Base-by-base conservation (phyloP, 371 early-diverging fungal genomes). In the Apophysomyces elegans region DNA sequence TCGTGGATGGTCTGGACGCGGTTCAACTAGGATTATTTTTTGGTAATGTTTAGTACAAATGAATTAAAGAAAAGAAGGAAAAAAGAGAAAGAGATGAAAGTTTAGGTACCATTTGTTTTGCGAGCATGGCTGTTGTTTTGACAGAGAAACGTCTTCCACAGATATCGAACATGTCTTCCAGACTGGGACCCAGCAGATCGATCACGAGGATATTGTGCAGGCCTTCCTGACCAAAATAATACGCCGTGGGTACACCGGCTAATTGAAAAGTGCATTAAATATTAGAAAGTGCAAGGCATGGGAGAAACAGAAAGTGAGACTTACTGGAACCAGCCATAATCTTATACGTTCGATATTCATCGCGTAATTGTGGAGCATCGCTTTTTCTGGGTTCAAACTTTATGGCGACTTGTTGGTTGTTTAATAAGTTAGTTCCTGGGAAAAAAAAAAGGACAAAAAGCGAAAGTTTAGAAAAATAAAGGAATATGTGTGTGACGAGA, bases 1-100 rank as follows among this genome's bases (percentile, higher is more conserved):
- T 97, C 96, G 77, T 99, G 99, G 59, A 99, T 90, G 14, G 90
- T 88, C 84, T 99, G 99, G 35, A 99, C 91, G 58, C 95, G 87
- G 35, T 86, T 87, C 38, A 99, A 81, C 93, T 93, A 61, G n/a
- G 32, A 26, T 26, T 26, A 26, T 26, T 58, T 50, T 7, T 18
- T 47, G 7, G 21, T 13, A 37, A 61, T 32, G 9, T 26, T 37
- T n/a, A 26, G 43, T 21, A 62, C 47, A 45, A 21, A 39, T 57
- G n/a, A 5, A 18, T 32, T 44, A 41, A 50, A 14, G 13, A 41
- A 43, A 57, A 14, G 21, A 32, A 39, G 37, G 26, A 63, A 16
- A 50, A 65, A 44, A 65, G 59, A 47, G 4, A 6, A 63, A 5
- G 12, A 50, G 21, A 21, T 36, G 18, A 47, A 7, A 59, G 46